Base-by-base conservation (phyloP, 1,284 basidiomycete genomes). In the Cutaneotrichosporon sp. region DNA sequence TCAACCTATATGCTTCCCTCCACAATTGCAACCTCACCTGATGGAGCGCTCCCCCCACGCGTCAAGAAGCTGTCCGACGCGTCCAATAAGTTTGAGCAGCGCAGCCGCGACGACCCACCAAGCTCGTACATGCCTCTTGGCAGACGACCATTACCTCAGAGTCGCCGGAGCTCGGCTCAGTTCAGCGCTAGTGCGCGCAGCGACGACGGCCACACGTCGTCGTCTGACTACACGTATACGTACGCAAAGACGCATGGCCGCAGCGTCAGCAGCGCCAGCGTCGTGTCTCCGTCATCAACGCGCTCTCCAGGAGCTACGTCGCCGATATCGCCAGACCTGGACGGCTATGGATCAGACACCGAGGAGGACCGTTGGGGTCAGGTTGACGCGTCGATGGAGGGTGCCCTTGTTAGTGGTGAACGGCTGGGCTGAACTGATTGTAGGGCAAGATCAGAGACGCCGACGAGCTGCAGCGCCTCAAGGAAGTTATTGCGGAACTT, bases 151-250 rank as follows among this genome's bases (percentile, higher is more conserved):
- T 13, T 34, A 13, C 51, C 51, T 34, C 46, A 55, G 46, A 69
- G 70, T 38, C 63, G 76, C n/a, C 53, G 72, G 31, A 64, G 65
- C 36, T 60, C 58, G 14, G 49, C 34, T 21, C 62, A 62, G 42
- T 46, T 46, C 32, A 60, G 60, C 30, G 26, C 59, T 9, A 66
- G 73, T 42, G 63, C 70, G 11, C 70, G 71, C 30, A 72, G 73
- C 30, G 68, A 60, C 30, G 58, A 60, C 32, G 38, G 58, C 46
- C 30, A 47, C 30, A 21, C 40, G 40, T 14, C 22, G 40, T 14
- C 22, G 22, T 40, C 49, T 18, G 51, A 53, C 14, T n/a, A n/a
- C 51, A n/a, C 26, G 5, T 31, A 32, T 30, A 30, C 49, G 11
- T 50, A 53, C 31, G 34, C 34, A 13, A 53, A 53, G 30, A 13